Percentiles rank a stretch among this genome's conserved stretches.
Conservation (phyloP, 345 rosid genomes). For the Jatropha curcas region DNA sequence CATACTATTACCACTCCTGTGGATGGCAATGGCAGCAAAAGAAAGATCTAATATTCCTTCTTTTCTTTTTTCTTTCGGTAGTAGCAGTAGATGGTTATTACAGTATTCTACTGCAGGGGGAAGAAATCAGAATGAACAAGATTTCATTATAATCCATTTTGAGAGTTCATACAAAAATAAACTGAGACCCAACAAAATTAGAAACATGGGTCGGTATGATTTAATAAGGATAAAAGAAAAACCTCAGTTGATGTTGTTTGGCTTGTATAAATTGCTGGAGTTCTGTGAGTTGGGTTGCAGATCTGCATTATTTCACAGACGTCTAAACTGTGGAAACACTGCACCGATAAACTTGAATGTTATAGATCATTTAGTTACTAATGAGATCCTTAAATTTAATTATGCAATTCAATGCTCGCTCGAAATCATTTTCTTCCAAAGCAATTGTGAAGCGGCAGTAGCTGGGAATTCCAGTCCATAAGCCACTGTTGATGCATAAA, state of each 20-base stretch:
- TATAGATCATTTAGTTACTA: conserved; percentile 12
- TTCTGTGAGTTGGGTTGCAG: neutral
- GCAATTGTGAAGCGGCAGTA: conserved; percentile 90
- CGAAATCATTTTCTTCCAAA: conserved; percentile 66
- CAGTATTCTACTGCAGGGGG: neutral
- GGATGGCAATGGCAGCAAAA: no score
- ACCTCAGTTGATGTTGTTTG: neutral
- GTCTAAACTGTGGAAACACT: neutral
- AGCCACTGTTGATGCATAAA: conserved; percentile 76
- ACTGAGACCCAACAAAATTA: neutral
- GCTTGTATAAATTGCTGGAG: neutral
- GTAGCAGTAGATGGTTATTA: neutral
- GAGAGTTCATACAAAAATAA: neutral
- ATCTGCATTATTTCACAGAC: conserved; percentile 10
- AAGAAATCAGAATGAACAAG: neutral
- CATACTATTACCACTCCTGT: no score
- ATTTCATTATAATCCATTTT: neutral
- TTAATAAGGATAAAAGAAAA: neutral
- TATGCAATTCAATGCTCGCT: conserved; percentile 67
- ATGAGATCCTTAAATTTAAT: conserved; percentile 48
- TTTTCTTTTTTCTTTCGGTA: no score
- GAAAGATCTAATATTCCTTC: no score
- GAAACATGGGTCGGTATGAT: neutral
- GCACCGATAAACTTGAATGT: neutral
- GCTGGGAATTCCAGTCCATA: conserved; percentile 87